A percentile compares a stretch with the other conserved stretches of the same genome.
Conservation (phyloP, 1,284 basidiomycete genomes). For the Marasmius tenuissimus region DNA sequence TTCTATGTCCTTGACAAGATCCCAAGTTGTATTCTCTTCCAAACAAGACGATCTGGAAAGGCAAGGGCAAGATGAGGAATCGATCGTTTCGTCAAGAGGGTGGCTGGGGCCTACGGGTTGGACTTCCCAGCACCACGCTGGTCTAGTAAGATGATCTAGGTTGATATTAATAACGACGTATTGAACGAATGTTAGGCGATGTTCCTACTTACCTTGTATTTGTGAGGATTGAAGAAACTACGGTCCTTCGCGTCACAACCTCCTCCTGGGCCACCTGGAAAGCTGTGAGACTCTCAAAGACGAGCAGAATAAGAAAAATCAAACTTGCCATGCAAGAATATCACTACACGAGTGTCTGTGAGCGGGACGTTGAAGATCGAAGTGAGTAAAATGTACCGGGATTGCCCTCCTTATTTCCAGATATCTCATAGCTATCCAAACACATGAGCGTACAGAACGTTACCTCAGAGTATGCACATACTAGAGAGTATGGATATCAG, state of each 20-base stretch:
- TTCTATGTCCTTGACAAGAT: slow-evolving; percentile 90
- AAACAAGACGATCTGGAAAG: slow-evolving; percentile 63
- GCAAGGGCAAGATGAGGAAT: not conserved
- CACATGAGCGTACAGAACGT: not conserved
- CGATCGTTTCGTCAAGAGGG: not conserved
- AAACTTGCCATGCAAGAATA: slow-evolving; percentile 75
- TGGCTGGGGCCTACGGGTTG: slow-evolving; percentile 56
- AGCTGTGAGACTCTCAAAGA: not conserved
- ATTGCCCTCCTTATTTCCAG: slow-evolving; percentile 73
- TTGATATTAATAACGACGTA: not conserved
- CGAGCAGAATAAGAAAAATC: not conserved
- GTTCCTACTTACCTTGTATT: slow-evolving; percentile 65
- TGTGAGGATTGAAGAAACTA: slow-evolving; percentile 78
- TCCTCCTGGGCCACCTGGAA: slow-evolving; percentile 72
- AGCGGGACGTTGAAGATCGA: slow-evolving; percentile 3
- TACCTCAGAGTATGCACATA: slow-evolving; percentile 36
- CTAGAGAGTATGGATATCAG: slow-evolving; percentile 78
- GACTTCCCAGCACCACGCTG: slow-evolving; percentile 88
- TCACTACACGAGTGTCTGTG: slow-evolving; percentile 44
- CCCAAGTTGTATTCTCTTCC: slow-evolving; percentile 93
- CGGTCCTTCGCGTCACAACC: slow-evolving; percentile 68
- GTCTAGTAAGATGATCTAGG: slow-evolving; percentile 76
- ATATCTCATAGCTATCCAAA: slow-evolving; percentile 64
- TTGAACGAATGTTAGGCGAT: not conserved
- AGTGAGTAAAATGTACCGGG: slow-evolving; percentile 53